Base-by-base conservation (phyloP, 352 stramenopile genomes). In the Globisporangium lucens region DNA sequence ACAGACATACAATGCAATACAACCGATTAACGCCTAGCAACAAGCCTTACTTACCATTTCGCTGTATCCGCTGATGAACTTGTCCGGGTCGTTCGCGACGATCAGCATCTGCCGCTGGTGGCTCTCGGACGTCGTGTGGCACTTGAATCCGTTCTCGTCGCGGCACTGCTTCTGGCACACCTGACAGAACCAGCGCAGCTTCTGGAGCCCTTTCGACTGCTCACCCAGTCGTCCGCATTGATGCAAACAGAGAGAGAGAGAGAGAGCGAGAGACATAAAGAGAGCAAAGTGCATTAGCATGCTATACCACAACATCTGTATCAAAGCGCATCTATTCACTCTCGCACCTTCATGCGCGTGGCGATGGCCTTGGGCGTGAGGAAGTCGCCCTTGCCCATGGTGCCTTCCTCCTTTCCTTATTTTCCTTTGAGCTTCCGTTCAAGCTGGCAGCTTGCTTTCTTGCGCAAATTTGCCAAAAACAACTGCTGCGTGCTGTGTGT, bases 111-210 rank as follows among this genome's bases (percentile, higher is more conserved):
- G 96, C 52, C 97, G 90, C 67, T 99, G 84, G 83, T 99, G 98
- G 7, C 91, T 94, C 72, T 99, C 98, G 38, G 90, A 98, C 12
- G 85, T 98, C 36, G 97, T 92, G 83, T 99, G 98, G 73, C 97
- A 99, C 84, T 99, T 99, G 84, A 99, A 99, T 17, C 98, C 98
- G 80, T 99, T 99, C 77, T 99, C 97, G 73, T 99, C 98, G n/a
- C 97, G 93, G 76, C 98, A 99, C 81, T 99, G 97, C 82, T 99
- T 99, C 75, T 96, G 78, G 76, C 97, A 99, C 77, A 99, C 98
- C 81, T 99, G 97, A 75, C 98, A 99, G 78, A 98, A 99, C 90
- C 97, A 99, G 24, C 97, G 93, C 53, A 99, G 88, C 80, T 99
- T 99, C 78, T 99, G 96, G 2, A 99, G 88, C 13, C 98, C 98